Evolutionary conservation across 768 basidiomycete genomes (phyloP).

Genomic region (Xerocomus brunneocitrinus): DNA sequence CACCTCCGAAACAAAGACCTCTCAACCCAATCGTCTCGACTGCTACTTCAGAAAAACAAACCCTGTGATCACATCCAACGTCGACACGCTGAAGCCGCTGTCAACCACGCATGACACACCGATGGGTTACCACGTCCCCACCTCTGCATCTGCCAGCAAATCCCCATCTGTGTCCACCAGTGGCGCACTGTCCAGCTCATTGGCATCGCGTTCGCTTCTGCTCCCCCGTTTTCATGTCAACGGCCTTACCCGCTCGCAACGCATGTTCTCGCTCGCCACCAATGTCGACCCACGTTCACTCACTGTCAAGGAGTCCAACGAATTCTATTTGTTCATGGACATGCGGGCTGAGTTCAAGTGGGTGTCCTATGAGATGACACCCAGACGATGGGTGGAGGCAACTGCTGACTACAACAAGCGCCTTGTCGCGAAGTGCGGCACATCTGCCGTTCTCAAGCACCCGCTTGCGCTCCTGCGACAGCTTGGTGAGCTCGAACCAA

Average conservation of each 20-base stretch:
- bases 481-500: background rate
- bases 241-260: background rate
- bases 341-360: background rate
- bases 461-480: background rate
- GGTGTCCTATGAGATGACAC: background rate
- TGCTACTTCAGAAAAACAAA: background rate
- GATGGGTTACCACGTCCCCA: background rate
- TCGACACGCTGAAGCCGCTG: background rate
- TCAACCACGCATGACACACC: background rate
- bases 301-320: background rate
- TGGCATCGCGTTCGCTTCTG: background rate
- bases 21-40: background rate
- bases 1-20: background rate
- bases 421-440: background rate
- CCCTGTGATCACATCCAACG: background rate
- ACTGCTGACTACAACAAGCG: background rate
- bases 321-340: slow-evolving; percentile 1
- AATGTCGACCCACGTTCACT: background rate
- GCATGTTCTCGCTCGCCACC: background rate
- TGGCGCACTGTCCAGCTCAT: background rate
- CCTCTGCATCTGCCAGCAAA: background rate
- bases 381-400: background rate
- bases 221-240: background rate
- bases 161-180: background rate
- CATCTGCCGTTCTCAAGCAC: background rate